Percentiles rank a stretch among this genome's conserved stretches.
Evolutionary conservation across 208 protist species (phyloP).

Genomic region (Acanthamoeba healyi): DNA sequence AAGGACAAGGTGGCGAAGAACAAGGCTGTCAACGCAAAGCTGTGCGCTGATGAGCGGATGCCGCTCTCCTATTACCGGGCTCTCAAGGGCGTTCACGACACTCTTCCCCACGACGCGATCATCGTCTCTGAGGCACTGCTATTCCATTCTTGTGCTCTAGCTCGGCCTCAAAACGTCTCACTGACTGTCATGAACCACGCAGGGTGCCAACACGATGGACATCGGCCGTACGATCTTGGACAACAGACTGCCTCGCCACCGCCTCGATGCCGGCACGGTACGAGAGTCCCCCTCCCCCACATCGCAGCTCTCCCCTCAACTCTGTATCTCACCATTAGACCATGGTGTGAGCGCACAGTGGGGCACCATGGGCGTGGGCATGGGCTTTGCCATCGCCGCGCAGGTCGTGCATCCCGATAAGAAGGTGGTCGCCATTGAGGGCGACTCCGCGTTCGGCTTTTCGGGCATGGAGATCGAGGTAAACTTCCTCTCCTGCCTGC

Average conservation of each 20-base stretch:
- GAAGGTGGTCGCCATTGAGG: slow-evolving; percentile 77
- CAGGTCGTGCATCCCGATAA: slow-evolving; percentile 28
- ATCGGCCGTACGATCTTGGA: slow-evolving; percentile 78
- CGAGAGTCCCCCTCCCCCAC: background rate
- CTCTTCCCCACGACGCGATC: slow-evolving; percentile 45
- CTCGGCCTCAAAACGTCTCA: too few relatives aligned
- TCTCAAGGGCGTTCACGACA: slow-evolving; percentile 59
- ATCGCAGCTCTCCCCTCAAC: background rate
- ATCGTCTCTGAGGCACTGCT: slow-evolving; percentile 46
- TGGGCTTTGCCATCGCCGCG: slow-evolving; percentile 83
- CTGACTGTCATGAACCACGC: background rate
- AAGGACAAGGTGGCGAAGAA: slow-evolving; percentile 48
- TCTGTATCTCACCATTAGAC: background rate
- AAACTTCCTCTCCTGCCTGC: background rate
- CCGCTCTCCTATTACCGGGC: slow-evolving; percentile 75
- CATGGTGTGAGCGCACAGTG: background rate
- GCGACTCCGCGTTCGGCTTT: slow-evolving; percentile 83
- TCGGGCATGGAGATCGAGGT: slow-evolving; percentile 79
- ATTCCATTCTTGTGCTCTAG: too few relatives aligned
- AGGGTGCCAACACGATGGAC: slow-evolving; percentile 85
- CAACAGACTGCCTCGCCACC: slow-evolving; percentile 74
- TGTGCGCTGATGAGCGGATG: slow-evolving; percentile 25
- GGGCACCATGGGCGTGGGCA: slow-evolving; percentile 82
- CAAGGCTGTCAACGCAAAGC: slow-evolving; percentile 24
- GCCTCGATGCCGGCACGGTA: slow-evolving; percentile 81